Evolutionary conservation across 2,329 filamentous ascomycete genomes (phyloP).

Genomic region (Monosporascus cannonballus): DNA sequence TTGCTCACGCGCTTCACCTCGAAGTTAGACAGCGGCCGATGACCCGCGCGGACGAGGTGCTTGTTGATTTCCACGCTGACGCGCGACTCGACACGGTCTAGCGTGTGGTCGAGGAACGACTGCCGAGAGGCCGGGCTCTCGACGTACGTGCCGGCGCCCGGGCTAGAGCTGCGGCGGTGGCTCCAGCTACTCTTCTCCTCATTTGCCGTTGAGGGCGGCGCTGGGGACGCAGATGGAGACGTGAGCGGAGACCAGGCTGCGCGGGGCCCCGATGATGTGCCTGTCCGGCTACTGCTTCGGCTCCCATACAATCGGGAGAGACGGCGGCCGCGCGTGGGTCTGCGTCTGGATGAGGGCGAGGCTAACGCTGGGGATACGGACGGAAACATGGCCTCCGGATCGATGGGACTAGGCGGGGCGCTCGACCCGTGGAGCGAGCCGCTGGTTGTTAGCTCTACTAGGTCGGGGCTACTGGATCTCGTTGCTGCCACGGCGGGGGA

Average conservation of each 20-base stretch:
- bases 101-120: slow-evolving; percentile 11
- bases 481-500: no score
- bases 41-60: slow-evolving; percentile 8
- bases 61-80: slow-evolving; percentile 8
- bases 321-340: neutral
- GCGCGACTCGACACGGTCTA: slow-evolving; percentile 1
- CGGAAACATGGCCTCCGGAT: neutral
- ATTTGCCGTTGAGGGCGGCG: no score
- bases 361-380: neutral
- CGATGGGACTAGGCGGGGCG: neutral
- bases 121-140: slow-evolving; percentile 4
- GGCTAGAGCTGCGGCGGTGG: slow-evolving; percentile 4
- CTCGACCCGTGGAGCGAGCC: neutral
- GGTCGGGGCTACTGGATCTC: neutral
- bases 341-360: neutral
- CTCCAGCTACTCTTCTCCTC: neutral
- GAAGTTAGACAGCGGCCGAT: slow-evolving; percentile 10
- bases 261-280: no score
- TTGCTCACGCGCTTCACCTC: slow-evolving; percentile 8
- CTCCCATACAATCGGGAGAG: no score
- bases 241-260: no score
- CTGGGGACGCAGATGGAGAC: no score
- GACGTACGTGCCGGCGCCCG: slow-evolving; percentile 11
- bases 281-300: no score
- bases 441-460: neutral